Conservation (phyloP, 2,329 filamentous ascomycete genomes). For the Ophiocordyceps australis region DNA sequence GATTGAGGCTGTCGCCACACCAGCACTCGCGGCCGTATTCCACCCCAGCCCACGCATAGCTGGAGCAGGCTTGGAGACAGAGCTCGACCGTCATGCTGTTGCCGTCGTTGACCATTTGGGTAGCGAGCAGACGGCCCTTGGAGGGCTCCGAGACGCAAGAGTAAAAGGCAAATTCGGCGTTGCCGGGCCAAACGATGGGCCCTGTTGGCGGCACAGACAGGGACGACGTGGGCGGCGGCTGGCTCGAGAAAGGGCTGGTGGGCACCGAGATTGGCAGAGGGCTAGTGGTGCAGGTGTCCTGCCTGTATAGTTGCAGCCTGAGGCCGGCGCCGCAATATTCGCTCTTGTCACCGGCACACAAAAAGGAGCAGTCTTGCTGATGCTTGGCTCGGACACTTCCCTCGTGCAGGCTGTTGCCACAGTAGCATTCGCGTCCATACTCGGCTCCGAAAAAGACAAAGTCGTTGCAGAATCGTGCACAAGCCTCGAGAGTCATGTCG, state of each 20-base stretch:
- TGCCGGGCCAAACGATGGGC: constrained; percentile 12
- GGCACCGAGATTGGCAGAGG: constrained; percentile 1
- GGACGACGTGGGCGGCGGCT: constrained; percentile 3
- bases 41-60: constrained; percentile 16
- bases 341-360: constrained; percentile 11
- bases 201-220: constrained; percentile 7
- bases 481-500: constrained; percentile 16
- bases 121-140: constrained; percentile 11
- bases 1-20: constrained; percentile 14
- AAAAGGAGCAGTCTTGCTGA: constrained; percentile 14
- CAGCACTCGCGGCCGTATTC: constrained; percentile 20
- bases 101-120: constrained; percentile 11
- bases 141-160: constrained; percentile 15
- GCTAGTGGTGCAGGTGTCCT: not conserved
- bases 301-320: constrained; percentile 14
- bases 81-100: constrained; percentile 14
- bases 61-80: constrained; percentile 14
- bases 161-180: constrained; percentile 18
- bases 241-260: too few species aligned
- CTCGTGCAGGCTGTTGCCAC: constrained; percentile 12
- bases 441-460: constrained; percentile 14
- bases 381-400: constrained; percentile 10
- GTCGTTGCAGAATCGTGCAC: constrained; percentile 11
- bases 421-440: constrained; percentile 20
- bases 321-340: constrained; percentile 17